These are phyloP conservation scores for Suhomyces choctaworum DNA, from an alignment of 1,139 yeast genomes.

Conservation along the genomic window DNA sequence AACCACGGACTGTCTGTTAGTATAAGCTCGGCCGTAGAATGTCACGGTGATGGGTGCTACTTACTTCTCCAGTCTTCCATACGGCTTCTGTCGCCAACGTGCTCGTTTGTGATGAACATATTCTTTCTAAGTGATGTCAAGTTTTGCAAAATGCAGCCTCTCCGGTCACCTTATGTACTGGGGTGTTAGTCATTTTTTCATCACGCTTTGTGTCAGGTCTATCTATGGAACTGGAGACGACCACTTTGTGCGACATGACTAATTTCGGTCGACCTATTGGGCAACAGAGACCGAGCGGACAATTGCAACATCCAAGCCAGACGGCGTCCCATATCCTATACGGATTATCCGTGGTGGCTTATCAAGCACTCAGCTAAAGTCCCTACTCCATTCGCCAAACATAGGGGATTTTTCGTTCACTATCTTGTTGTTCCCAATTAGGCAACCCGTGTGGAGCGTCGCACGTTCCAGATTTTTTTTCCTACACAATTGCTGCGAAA, in stretches of 20 bases:
- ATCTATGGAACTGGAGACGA: neutral
- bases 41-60: slow-evolving; percentile 19
- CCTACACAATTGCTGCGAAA: too few relatives aligned
- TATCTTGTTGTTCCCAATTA: too few relatives aligned
- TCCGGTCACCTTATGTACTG: slow-evolving; percentile 3
- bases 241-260: slow-evolving; percentile 1
- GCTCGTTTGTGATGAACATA: slow-evolving; percentile 83
- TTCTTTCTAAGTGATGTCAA: too few relatives aligned
- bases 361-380: too few relatives aligned
- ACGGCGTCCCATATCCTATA: too few relatives aligned
- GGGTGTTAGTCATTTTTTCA: slow-evolving; percentile 9
- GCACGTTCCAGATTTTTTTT: too few relatives aligned
- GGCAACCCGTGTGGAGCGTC: too few relatives aligned
- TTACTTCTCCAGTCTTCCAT: slow-evolving; percentile 89
- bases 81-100: slow-evolving; percentile 78
- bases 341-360: too few relatives aligned
- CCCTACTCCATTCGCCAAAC: too few relatives aligned
- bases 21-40: slow-evolving; percentile 1
- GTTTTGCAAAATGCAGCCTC: too few relatives aligned
- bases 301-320: neutral
- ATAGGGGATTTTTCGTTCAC: neutral
- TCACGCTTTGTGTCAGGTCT: neutral
- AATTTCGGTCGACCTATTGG: neutral
- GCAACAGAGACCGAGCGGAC: neutral
- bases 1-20: slow-evolving; percentile 49